Base-by-base conservation (phyloP, 2,329 filamentous ascomycete species). In the Pseudogymnoascus sp. region DNA sequence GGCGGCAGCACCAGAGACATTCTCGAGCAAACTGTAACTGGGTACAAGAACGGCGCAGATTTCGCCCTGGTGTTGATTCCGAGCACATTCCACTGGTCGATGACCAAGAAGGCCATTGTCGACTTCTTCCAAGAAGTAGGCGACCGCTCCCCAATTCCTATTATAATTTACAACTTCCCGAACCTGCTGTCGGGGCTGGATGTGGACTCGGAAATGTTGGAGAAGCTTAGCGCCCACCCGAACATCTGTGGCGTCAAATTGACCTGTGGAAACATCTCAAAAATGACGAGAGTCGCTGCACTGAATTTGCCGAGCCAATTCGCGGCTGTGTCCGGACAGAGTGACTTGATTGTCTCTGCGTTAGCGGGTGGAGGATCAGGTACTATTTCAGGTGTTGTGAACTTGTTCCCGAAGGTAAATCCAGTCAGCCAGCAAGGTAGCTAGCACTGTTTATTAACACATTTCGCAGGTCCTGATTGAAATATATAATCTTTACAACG, bases 361-460 rank as follows among this genome's bases (percentile, higher is more conserved):
- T 70, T 87, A 33, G 76, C 77, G 1, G 78, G 79, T 5, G 83
- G 84, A 13, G 80, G 78, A 28, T 76, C 78, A 2, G 84, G 84
- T 8, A 82, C 78, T 64, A 82, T 87, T 57, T 81, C 83, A 0
- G 83, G 82, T 2, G 80, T 86, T 63, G 84, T 77, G 23, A 86
- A 87, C 63, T 82, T 92, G 63, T 82, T 90, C 71, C 89, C 89
- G 61, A 90, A 90, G 75, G 78, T 87, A 13, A 90, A 88, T 69
- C 55, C 13, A 23, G 30, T 10, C 12, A 26, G 26, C 23, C 35
- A 15, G 21, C 55, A 35, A 35, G 10, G 12, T 18, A 57, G 73
- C 86, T 2, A 83, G 81, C 65, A 83, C 82, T 76, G 67, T 77
- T 80, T 0, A 75, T 57, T 55, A 15, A 23, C 41, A 15, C n/a